Percentiles rank a stretch among this genome's conserved stretches.
Conservation (phyloP, 768 basidiomycete genomes). For the Sporobolomyces phaffii region DNA sequence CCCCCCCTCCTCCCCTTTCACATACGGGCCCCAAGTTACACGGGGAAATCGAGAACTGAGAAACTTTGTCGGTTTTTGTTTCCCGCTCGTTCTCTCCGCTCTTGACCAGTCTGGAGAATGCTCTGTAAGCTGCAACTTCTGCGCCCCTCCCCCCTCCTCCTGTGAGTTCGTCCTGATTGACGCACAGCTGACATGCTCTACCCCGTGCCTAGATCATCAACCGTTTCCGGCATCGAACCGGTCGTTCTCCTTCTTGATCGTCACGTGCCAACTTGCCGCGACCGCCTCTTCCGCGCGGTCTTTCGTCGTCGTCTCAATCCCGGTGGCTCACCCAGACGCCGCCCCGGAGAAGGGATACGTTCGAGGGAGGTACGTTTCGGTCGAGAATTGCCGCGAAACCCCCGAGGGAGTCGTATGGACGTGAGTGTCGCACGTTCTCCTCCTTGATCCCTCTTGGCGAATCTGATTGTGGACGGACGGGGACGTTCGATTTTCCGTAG, state of each 20-base stretch:
- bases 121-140: not conserved
- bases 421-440: constrained; percentile 33
- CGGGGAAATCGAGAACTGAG: not conserved
- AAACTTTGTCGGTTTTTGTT: not conserved
- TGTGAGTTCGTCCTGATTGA: not conserved
- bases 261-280: constrained; percentile 13
- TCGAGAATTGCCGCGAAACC: constrained; percentile 43
- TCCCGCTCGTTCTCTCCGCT: not conserved
- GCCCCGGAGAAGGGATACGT: constrained; percentile 41
- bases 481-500: too few relatives aligned
- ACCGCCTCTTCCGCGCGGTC: not conserved
- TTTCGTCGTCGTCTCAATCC: constrained; percentile 44
- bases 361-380: constrained; percentile 44
- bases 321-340: constrained; percentile 43
- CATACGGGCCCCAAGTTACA: too few relatives aligned
- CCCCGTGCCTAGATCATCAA: constrained; percentile 41
- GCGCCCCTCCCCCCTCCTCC: too few relatives aligned
- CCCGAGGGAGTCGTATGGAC: constrained; percentile 43
- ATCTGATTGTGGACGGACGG: not conserved
- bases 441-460: not conserved
- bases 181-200: not conserved
- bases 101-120: constrained; percentile 21
- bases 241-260: constrained; percentile 22
- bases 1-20: too few relatives aligned
- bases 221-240: constrained; percentile 43